A percentile compares a stretch with the other conserved stretches of the same genome.
These are phyloP conservation scores for Claviceps sp. DNA, from an alignment of 2,329 filamentous ascomycete species.

Conservation along the genomic window DNA sequence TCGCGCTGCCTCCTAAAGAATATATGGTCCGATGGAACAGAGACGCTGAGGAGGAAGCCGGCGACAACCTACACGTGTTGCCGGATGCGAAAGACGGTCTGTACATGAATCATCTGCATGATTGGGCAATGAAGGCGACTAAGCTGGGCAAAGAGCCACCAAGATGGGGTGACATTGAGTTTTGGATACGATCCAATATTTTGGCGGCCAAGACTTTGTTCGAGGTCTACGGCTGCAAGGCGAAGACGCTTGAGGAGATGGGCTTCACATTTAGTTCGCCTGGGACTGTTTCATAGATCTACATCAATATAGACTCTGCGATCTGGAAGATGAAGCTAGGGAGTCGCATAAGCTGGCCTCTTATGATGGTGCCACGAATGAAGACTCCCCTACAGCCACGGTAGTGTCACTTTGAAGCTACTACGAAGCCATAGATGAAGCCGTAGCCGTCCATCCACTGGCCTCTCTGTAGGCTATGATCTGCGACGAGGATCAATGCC, in stretches of 20 bases:
- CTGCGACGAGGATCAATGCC: too few relatives aligned
- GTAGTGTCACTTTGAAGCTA: too few relatives aligned
- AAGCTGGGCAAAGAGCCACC: slow-evolving; percentile 53
- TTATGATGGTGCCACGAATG: too few relatives aligned
- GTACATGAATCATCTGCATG: slow-evolving; percentile 56
- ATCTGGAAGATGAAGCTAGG: too few relatives aligned
- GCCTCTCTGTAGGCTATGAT: too few relatives aligned
- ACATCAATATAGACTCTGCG: too few relatives aligned
- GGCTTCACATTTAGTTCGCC: slow-evolving; percentile 42
- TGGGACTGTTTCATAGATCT: background rate
- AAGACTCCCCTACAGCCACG: too few relatives aligned
- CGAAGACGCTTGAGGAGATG: slow-evolving; percentile 56
- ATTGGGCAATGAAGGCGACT: slow-evolving; percentile 41
- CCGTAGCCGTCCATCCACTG: too few relatives aligned
- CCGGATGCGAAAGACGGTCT: slow-evolving; percentile 37
- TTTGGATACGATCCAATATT: slow-evolving; percentile 59
- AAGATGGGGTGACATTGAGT: slow-evolving; percentile 55
- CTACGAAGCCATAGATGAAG: too few relatives aligned
- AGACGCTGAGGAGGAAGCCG: slow-evolving; percentile 37
- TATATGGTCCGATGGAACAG: slow-evolving; percentile 62
- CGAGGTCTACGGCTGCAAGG: slow-evolving; percentile 46
- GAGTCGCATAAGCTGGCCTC: too few relatives aligned
- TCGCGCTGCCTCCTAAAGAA: slow-evolving; percentile 46
- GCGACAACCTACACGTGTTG: slow-evolving; percentile 19
- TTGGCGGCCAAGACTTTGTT: slow-evolving; percentile 61